Base-by-base conservation (phyloP, 2,329 filamentous ascomycete genomes). In the Fusarium newnesense region DNA sequence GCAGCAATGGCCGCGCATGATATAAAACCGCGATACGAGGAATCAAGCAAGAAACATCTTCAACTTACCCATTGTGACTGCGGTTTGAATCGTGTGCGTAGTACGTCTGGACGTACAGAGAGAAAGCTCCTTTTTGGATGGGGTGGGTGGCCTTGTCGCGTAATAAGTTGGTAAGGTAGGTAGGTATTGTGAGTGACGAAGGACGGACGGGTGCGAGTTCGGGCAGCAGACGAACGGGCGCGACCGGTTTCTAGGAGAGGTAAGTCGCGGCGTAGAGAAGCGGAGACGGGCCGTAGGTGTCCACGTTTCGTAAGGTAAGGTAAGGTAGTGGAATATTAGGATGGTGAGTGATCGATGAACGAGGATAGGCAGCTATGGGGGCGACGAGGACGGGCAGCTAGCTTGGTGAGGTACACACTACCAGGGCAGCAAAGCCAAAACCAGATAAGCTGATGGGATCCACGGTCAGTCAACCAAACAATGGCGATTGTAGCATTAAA, bases 401-500 rank as follows among this genome's bases (percentile, higher is more conserved):
- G 32, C 30, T 59, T 47, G 32, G 52, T 42, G 42, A 66, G 47
- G 47, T 34, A 36, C 49, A 52, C 54, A 52, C 30, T 57, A 57
- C 40, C 46, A 64, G 53, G 26, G 37, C 61, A 72, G 44, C 21
- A 69, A 66, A 73, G 71, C 70, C 72, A 68, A 61, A 63, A 57
- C 50, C 72, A 65, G 74, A 74, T 70, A 79, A 78, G 78, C 78
- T 75, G 54, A 79, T 72, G 54, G 60, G 60, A 64, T 67, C 70
- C 66, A 70, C 76, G 78, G 77, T 80, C 76, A 72, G 75, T 74
- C 74, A 76, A 69, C 63, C 66, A 74, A 72, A 78, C 69, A 74
- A 75, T 49, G 70, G 77, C 73, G 73, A 75, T 72, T 79, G 72
- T 80, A 78, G 79, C 79, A 78, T 80, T 75, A 76, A 79, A 65